These are phyloP conservation scores for Akanthomyces lecanii DNA, from an alignment of 2,329 filamentous ascomycete species.

Conservation along the genomic window DNA sequence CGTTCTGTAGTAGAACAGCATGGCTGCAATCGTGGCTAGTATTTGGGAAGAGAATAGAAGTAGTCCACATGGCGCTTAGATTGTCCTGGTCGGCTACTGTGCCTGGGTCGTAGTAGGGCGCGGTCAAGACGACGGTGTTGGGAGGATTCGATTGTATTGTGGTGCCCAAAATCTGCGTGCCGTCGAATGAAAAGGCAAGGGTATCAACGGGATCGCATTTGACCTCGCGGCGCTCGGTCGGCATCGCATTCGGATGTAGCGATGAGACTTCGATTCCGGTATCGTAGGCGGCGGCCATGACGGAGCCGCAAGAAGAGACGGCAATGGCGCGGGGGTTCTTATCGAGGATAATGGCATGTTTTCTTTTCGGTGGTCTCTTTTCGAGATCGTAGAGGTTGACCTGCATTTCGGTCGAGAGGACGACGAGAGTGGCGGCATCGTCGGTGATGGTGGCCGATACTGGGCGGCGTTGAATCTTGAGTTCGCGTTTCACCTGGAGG, in stretches of 20 bases:
- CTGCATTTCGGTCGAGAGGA: slow-evolving; percentile 76
- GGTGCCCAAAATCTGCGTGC: slow-evolving; percentile 73
- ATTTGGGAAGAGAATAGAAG: slow-evolving; percentile 79
- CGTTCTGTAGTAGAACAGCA: slow-evolving; percentile 63
- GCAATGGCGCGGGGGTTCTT: slow-evolving; percentile 74
- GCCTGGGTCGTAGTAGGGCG: slow-evolving; percentile 73
- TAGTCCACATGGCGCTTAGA: slow-evolving; percentile 76
- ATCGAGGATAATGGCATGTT: slow-evolving; percentile 72
- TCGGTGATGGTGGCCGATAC: slow-evolving; percentile 75
- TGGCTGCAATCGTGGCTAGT: slow-evolving; percentile 76
- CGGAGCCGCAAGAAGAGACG: slow-evolving; percentile 74
- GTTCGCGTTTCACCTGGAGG: slow-evolving; percentile 66
- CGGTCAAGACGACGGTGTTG: slow-evolving; percentile 71
- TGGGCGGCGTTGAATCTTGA: slow-evolving; percentile 74
- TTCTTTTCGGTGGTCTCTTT: slow-evolving; percentile 60
- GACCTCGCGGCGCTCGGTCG: slow-evolving; percentile 68
- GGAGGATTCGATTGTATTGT: slow-evolving; percentile 61
- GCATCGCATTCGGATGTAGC: slow-evolving; percentile 57
- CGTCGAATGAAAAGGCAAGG: slow-evolving; percentile 71
- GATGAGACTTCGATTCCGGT: slow-evolving; percentile 86
- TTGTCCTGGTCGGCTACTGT: slow-evolving; percentile 61
- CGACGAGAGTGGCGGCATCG: slow-evolving; percentile 69
- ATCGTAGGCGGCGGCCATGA: slow-evolving; percentile 80
- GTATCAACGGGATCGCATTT: slow-evolving; percentile 74
- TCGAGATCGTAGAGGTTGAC: slow-evolving; percentile 79